Conservation (phyloP, 1,284 basidiomycete species). For the Marasmius oreades region DNA sequence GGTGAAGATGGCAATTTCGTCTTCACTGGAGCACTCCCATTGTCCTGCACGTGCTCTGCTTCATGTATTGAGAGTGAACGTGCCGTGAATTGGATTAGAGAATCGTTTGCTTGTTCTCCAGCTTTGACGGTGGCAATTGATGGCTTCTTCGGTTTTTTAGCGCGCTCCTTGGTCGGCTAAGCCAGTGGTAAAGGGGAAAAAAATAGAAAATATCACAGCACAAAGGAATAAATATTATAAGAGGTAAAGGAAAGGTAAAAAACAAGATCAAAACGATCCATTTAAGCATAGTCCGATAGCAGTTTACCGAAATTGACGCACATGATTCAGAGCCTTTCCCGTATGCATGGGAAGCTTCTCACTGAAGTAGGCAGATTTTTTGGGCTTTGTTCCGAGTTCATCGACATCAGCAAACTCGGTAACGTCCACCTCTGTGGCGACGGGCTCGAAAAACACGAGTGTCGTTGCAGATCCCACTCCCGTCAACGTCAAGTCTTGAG, state of each 20-base stretch:
- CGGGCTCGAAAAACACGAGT: constrained; percentile 40
- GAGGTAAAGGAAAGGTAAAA: constrained; percentile 27
- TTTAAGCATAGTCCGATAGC: constrained; percentile 37
- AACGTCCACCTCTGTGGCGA: constrained; percentile 4
- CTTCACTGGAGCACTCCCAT: background rate
- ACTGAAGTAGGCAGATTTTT: constrained; percentile 8
- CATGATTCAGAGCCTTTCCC: constrained; percentile 71
- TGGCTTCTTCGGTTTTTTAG: constrained; percentile 57
- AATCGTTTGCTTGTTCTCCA: constrained; percentile 10
- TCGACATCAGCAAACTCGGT: constrained; percentile 37
- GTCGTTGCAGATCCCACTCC: constrained; percentile 45
- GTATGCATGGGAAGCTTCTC: constrained; percentile 39
- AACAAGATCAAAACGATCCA: constrained; percentile 26
- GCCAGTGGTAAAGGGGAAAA: constrained; percentile 12
- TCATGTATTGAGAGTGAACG: background rate
- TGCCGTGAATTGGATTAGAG: background rate
- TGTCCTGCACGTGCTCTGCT: background rate
- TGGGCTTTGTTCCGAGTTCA: constrained; percentile 54
- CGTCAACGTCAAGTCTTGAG: background rate
- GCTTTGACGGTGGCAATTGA: background rate
- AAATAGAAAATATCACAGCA: constrained; percentile 17
- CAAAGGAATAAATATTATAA: constrained; percentile 25
- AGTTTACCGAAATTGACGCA: constrained; percentile 74
- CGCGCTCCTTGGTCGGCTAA: constrained; percentile 70
- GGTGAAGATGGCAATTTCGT: background rate